Conservation (phyloP, 805 yeast genomes). For the Ogataea methanolica region DNA sequence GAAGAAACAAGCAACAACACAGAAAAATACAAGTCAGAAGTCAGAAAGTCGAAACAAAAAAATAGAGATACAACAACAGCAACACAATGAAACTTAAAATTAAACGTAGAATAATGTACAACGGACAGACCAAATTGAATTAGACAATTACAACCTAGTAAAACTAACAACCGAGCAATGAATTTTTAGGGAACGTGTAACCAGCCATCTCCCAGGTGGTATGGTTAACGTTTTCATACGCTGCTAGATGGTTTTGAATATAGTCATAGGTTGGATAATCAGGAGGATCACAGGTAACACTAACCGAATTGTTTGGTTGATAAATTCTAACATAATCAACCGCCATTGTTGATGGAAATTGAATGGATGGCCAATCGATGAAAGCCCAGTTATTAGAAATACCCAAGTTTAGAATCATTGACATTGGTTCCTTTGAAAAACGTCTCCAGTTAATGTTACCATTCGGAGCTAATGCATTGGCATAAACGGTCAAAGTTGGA, state of each 20-base stretch:
- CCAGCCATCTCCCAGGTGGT: constrained; percentile 80
- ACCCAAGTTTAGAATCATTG: constrained; percentile 82
- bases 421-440: constrained; percentile 89
- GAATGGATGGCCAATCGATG: constrained; percentile 80
- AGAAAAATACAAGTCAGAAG: constrained; percentile 1
- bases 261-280: constrained; percentile 85
- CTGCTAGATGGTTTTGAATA: constrained; percentile 62
- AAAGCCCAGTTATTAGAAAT: constrained; percentile 90
- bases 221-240: constrained; percentile 63
- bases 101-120: background rate
- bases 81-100: background rate
- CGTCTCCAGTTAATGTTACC: constrained; percentile 86
- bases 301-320: constrained; percentile 64
- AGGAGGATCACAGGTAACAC: constrained; percentile 79
- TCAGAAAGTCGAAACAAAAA: background rate
- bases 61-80: background rate
- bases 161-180: constrained; percentile 42
- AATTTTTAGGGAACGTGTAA: constrained; percentile 61
- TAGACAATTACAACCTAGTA: background rate
- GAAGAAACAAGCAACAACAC: background rate
- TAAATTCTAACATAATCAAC: constrained; percentile 89
- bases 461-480: constrained; percentile 78
- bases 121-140: background rate
- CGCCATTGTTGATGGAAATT: constrained; percentile 73
- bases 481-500: constrained; percentile 70